Evolutionary conservation across 2,329 filamentous ascomycete genomes (phyloP).

Genomic region (Nigrograna mackinnonii): DNA sequence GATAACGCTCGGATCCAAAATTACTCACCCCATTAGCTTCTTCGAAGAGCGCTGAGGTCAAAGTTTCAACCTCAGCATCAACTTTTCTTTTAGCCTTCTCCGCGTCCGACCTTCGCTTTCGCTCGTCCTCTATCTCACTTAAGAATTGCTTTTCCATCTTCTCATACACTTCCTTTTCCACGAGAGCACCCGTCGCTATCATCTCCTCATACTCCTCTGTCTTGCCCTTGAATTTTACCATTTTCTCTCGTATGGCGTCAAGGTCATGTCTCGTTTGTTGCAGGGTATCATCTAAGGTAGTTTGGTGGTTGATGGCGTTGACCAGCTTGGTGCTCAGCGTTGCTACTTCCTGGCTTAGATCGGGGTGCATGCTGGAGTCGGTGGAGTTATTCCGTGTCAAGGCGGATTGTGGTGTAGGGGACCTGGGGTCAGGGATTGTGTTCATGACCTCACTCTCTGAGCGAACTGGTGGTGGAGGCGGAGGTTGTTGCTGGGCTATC

Average conservation of each 20-base stretch:
- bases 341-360: constrained; percentile 77
- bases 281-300: constrained; percentile 84
- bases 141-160: constrained; percentile 46
- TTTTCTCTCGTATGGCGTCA: constrained; percentile 69
- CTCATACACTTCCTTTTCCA: constrained; percentile 76
- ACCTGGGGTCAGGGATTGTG: constrained; percentile 63
- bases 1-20: not conserved
- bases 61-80: constrained; percentile 85
- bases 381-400: constrained; percentile 46
- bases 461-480: constrained; percentile 21
- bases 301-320: constrained; percentile 96
- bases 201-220: constrained; percentile 71
- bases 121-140: constrained; percentile 47
- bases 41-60: constrained; percentile 93
- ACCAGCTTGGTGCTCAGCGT: constrained; percentile 93
- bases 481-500: constrained; percentile 23
- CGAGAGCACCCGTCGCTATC: constrained; percentile 73
- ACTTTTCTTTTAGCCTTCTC: constrained; percentile 79
- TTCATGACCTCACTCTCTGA: constrained; percentile 64
- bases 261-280: constrained; percentile 82
- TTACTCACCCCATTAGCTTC: constrained; percentile 80
- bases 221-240: constrained; percentile 70
- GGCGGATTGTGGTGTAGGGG: constrained; percentile 40
- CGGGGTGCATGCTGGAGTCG: constrained; percentile 57
- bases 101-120: constrained; percentile 43